Evolutionary conservation across 306 rosid species (phyloP).

Genomic region (Prunus persica): Prunus_persica_NCBIv2 NC_034009.1:37517501-37518000

Average conservation of each 20-base stretch:
- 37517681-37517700: neutral
- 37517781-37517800: too few species aligned
- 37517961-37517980: fast-evolving
- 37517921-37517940: neutral
- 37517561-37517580: too few species aligned
- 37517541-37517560: too few species aligned
- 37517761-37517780: too few species aligned
- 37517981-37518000: neutral
- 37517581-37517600: neutral
- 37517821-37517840: neutral
- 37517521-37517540: too few species aligned
- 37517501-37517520: too few species aligned
- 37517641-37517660: neutral
- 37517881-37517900: neutral
- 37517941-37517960: neutral
- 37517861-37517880: neutral
- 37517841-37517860: neutral
- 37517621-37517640: neutral
- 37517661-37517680: neutral
- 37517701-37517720: neutral
- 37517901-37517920: neutral
- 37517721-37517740: neutral
- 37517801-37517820: too few species aligned
- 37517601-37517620: neutral
- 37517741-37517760: too few species aligned